These are phyloP conservation scores for Epichloe sylvatica DNA, from an alignment of 2,329 filamentous ascomycete species.

Conservation along the genomic window DNA sequence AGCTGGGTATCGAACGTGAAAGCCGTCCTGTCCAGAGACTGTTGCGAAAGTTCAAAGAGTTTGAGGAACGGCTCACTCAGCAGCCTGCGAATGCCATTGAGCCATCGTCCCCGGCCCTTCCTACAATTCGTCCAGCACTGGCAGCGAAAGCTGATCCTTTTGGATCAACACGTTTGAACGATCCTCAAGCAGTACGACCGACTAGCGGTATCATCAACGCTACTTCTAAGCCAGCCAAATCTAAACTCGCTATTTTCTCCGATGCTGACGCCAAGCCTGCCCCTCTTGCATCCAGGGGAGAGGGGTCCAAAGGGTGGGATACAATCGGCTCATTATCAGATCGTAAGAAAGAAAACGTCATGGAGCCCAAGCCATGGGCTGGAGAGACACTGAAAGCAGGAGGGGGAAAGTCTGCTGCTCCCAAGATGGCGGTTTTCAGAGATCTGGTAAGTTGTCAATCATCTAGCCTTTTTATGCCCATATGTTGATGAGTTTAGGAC, in stretches of 20 bases:
- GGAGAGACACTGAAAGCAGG: conserved; percentile 82
- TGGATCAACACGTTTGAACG: conserved; percentile 37
- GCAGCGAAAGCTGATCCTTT: conserved; percentile 81
- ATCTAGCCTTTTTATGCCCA: conserved; percentile 26
- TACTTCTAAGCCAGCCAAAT: conserved; percentile 51
- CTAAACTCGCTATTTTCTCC: conserved; percentile 85
- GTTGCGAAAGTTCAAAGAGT: conserved; percentile 81
- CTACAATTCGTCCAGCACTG: conserved; percentile 67
- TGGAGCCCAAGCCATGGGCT: conserved; percentile 79
- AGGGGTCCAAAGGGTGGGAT: conserved; percentile 67
- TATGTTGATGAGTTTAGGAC: conserved; percentile 90
- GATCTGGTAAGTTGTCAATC: conserved; percentile 58
- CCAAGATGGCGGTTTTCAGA: conserved; percentile 88
- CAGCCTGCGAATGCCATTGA: conserved; percentile 47
- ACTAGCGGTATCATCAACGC: conserved; percentile 32
- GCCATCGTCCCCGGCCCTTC: conserved; percentile 76
- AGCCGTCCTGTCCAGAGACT: conserved; percentile 71
- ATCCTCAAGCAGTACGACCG: conserved; percentile 52
- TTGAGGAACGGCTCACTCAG: conserved; percentile 62
- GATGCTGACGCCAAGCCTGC: conserved; percentile 53
- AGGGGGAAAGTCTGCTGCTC: conserved; percentile 60
- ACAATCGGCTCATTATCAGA: conserved; percentile 76
- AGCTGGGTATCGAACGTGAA: conserved; percentile 75
- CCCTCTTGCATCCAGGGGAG: conserved; percentile 38
- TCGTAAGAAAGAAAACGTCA: conserved; percentile 83